Evolutionary conservation across 805 yeast genomes (phyloP).

Genomic region (Tetrapisispora nanseiensis): DNA sequence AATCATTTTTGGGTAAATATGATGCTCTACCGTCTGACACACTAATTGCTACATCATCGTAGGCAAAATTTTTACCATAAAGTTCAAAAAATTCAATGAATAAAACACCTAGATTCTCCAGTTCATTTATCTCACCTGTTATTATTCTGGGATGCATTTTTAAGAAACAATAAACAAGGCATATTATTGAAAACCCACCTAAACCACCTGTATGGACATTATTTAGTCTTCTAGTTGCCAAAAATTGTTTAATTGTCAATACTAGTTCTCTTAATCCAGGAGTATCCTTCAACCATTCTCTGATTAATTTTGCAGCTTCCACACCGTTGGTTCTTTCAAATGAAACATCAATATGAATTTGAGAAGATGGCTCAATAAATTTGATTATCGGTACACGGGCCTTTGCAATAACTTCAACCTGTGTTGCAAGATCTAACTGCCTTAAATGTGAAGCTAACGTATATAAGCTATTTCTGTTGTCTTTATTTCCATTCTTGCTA

Average conservation of each 20-base stretch:
- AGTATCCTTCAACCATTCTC: constrained; percentile 59
- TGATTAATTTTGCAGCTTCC: constrained; percentile 68
- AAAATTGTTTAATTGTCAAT: constrained; percentile 73
- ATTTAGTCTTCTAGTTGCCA: constrained; percentile 66
- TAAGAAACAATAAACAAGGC: constrained; percentile 71
- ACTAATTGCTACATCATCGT: constrained; percentile 65
- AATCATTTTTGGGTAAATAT: constrained; percentile 49
- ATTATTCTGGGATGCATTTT: constrained; percentile 68
- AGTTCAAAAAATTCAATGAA: constrained; percentile 86
- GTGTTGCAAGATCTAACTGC: constrained; percentile 49
- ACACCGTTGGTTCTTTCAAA: constrained; percentile 80
- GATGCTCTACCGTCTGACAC: constrained; percentile 45
- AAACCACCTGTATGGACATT: constrained; percentile 89
- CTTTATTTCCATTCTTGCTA: constrained; percentile 49
- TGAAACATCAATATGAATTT: constrained; percentile 78
- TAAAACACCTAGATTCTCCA: constrained; percentile 74
- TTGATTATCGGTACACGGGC: constrained; percentile 94
- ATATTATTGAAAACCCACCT: constrained; percentile 91
- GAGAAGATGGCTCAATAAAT: constrained; percentile 62
- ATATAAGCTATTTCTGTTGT: constrained; percentile 55
- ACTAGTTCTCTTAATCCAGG: constrained; percentile 81
- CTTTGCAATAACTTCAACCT: constrained; percentile 76
- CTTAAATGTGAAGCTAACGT: constrained; percentile 64
- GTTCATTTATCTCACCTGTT: constrained; percentile 54
- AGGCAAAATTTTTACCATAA: constrained; percentile 83